phyloP scores from a whole-genome alignment of 1,284 basidiomycete species.

The Naganishia liquefaciens region DNA sequence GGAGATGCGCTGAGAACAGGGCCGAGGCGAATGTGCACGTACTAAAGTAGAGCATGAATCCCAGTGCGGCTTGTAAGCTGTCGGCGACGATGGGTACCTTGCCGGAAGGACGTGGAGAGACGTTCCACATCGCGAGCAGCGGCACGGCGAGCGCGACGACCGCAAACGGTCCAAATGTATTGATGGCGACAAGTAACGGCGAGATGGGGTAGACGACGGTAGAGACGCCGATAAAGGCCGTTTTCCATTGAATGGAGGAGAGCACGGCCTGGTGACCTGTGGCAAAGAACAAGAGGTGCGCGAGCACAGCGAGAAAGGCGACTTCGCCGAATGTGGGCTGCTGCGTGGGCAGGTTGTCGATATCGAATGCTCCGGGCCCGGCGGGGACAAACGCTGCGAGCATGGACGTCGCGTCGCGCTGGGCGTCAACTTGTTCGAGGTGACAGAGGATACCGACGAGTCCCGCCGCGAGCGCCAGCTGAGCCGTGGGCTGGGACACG shows the following conservation, averaged over 20 bases:
- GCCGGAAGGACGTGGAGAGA: constrained; percentile 61
- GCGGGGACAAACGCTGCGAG: constrained; percentile 41
- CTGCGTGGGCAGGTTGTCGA: constrained; percentile 54
- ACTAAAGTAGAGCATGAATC: constrained; percentile 70
- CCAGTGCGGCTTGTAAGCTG: constrained; percentile 60
- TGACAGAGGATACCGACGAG: constrained; percentile 68
- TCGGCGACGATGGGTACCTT: constrained; percentile 51
- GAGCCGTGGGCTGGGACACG: constrained; percentile 75
- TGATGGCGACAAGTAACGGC: constrained; percentile 73
- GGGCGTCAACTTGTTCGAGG: constrained; percentile 75
- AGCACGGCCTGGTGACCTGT: constrained; percentile 92
- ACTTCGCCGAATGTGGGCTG: constrained; percentile 66
- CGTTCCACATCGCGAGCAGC: constrained; percentile 83
- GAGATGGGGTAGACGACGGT: constrained; percentile 73
- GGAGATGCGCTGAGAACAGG: constrained; percentile 70
- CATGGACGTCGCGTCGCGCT: constrained; percentile 68
- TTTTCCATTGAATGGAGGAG: constrained; percentile 92
- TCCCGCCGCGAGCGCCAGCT: constrained; percentile 68
- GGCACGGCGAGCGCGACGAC: constrained; percentile 67
- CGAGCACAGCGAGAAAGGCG: constrained; percentile 72
- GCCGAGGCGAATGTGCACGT: constrained; percentile 70
- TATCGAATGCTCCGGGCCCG: constrained; percentile 52
- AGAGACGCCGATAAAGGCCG: constrained; percentile 76
- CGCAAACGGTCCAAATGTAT: constrained; percentile 74
- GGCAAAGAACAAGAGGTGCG: constrained; percentile 72